Evolutionary conservation across 1,139 yeast species (phyloP).

Genomic region (Torulaspora globosa): DNA sequence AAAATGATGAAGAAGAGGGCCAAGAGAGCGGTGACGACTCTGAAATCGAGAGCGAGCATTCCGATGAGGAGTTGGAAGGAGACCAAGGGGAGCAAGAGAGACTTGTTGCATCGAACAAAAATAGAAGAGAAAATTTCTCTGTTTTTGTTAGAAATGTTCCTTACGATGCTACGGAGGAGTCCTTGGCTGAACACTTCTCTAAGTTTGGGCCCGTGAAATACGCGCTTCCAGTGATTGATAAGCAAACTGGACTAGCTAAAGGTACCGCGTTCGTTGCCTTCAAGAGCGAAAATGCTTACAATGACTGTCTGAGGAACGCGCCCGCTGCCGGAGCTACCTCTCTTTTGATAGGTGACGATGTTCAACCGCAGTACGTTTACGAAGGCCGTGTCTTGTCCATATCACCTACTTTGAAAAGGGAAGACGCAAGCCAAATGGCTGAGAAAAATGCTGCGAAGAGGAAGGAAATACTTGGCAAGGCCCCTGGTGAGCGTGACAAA

Average conservation of each 20-base stretch:
- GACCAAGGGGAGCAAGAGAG: constrained; percentile 38
- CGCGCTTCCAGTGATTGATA: constrained; percentile 90
- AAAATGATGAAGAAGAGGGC: constrained; percentile 36
- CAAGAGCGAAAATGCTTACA: constrained; percentile 54
- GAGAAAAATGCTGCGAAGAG: constrained; percentile 72
- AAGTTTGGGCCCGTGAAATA: constrained; percentile 85
- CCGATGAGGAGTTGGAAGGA: constrained; percentile 36
- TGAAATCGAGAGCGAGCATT: constrained; percentile 30
- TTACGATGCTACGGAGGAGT: constrained; percentile 84
- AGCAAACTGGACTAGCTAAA: constrained; percentile 75
- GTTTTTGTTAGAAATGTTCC: constrained; percentile 90
- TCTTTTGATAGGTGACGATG: constrained; percentile 85
- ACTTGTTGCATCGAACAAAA: constrained; percentile 41
- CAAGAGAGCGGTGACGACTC: constrained; percentile 34
- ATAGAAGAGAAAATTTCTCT: constrained; percentile 65
- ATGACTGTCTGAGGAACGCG: constrained; percentile 68
- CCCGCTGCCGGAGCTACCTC: constrained; percentile 77
- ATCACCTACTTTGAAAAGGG: constrained; percentile 81
- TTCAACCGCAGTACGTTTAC: constrained; percentile 79
- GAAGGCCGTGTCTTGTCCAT: constrained; percentile 88
- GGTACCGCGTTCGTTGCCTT: constrained; percentile 97
- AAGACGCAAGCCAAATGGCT: constrained; percentile 71
- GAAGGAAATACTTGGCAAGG: constrained; percentile 72
- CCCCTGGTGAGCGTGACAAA: constrained; percentile 73
- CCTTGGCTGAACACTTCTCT: constrained; percentile 69